A percentile compares a stretch with the other conserved stretches of the same genome.
These are phyloP conservation scores for Spathaspora girioi DNA, from an alignment of 805 yeast genomes.

Conservation along the genomic window DNA sequence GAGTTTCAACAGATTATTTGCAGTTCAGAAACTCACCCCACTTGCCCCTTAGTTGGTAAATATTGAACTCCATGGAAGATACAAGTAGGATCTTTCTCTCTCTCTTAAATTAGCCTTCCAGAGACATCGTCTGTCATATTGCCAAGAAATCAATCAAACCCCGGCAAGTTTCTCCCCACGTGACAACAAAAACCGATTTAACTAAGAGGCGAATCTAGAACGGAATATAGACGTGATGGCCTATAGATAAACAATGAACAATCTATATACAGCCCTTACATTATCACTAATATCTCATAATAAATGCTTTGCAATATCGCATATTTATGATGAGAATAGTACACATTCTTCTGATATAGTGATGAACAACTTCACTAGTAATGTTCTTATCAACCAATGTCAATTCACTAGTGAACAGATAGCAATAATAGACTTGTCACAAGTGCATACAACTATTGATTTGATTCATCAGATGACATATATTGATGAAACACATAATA, in stretches of 20 bases:
- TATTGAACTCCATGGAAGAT: no score
- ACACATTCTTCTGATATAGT: conserved; percentile 6
- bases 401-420: conserved; percentile 5
- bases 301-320: conserved; percentile 15
- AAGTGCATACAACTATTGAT: conserved; percentile 2
- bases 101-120: no score
- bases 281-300: conserved; percentile 15
- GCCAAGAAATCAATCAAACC: no score
- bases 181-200: no score
- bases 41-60: no score
- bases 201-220: no score
- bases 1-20: no score
- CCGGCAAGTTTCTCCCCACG: no score
- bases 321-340: not conserved
- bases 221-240: no score
- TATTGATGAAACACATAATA: not conserved
- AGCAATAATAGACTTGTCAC: conserved; percentile 8
- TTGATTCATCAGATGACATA: conserved; percentile 3
- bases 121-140: no score
- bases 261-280: conserved; percentile 16
- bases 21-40: no score
- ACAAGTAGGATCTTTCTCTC: no score
- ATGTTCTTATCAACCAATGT: conserved; percentile 9
- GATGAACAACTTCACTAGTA: conserved; percentile 2
- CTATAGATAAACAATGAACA: conserved; percentile 13